These are phyloP conservation scores for Seiridium cupressi DNA, from an alignment of 2,329 filamentous ascomycete species.

Conservation along the genomic window DNA sequence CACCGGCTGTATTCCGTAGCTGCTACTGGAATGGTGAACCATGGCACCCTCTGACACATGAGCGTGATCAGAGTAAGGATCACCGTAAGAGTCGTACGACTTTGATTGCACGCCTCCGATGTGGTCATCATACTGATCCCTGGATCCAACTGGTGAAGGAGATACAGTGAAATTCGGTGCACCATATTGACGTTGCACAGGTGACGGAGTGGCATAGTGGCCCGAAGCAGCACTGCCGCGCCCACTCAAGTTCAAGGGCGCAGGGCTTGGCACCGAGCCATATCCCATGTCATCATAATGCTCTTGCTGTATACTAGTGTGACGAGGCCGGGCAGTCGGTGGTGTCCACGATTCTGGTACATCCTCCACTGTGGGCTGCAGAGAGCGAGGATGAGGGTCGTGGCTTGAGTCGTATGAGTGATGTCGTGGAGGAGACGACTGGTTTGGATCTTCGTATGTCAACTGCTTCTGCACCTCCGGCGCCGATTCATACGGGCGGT, in stretches of 20 bases:
- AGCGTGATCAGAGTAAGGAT: not conserved
- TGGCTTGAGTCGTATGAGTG: constrained; percentile 49
- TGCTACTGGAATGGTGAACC: constrained; percentile 24
- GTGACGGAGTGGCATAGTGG: constrained; percentile 26
- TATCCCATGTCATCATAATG: constrained; percentile 39
- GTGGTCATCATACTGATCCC: constrained; percentile 9
- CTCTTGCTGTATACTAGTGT: constrained; percentile 19
- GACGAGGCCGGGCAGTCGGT: constrained; percentile 21
- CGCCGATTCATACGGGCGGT: constrained; percentile 49
- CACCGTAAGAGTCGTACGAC: constrained; percentile 11
- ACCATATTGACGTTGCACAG: constrained; percentile 24
- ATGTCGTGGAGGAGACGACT: constrained; percentile 40
- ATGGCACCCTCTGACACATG: not conserved
- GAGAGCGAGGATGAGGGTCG: constrained; percentile 45
- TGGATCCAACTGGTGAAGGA: constrained; percentile 29
- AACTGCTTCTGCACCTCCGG: constrained; percentile 32
- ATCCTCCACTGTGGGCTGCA: constrained; percentile 65
- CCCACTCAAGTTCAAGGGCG: constrained; percentile 42
- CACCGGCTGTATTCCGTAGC: constrained; percentile 44
- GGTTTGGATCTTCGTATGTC: constrained; percentile 31
- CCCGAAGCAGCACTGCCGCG: constrained; percentile 30
- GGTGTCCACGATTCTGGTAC: constrained; percentile 52
- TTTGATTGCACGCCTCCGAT: constrained; percentile 4
- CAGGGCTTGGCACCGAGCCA: constrained; percentile 38
- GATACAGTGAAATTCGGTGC: constrained; percentile 26